These are phyloP conservation scores for Suillus subalutaceus DNA, from an alignment of 768 basidiomycete genomes.

Conservation along the genomic window DNA sequence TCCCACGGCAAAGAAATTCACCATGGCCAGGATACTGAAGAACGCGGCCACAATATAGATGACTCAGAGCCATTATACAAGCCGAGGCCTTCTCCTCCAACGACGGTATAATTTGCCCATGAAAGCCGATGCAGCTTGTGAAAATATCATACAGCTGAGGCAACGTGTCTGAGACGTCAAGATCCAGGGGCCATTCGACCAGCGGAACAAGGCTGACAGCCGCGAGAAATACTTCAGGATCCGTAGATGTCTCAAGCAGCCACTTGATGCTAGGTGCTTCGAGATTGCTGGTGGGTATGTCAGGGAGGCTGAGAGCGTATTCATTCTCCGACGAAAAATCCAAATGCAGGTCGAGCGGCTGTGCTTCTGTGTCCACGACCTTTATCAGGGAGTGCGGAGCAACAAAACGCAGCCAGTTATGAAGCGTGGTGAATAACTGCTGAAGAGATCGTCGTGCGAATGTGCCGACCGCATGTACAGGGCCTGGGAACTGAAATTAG, in stretches of 20 bases:
- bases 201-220: neutral
- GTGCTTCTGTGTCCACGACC: neutral
- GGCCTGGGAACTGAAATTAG: neutral
- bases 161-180: neutral
- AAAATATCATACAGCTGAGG: neutral
- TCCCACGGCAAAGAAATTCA: neutral
- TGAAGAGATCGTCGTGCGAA: neutral
- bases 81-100: neutral
- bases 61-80: neutral
- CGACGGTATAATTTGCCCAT: neutral
- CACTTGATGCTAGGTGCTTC: conserved; percentile 13
- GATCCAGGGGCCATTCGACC: neutral
- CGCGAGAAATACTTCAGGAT: neutral
- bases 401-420: neutral
- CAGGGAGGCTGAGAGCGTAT: neutral
- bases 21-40: neutral
- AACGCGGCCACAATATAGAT: neutral
- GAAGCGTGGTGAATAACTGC: neutral
- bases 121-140: neutral
- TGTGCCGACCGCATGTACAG: neutral
- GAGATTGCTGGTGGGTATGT: neutral
- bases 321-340: neutral
- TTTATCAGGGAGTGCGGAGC: neutral
- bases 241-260: neutral
- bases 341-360: neutral